These are phyloP conservation scores for Porodaedalea pini DNA, from an alignment of 1,284 basidiomycete species.

Conservation along the genomic window DNA sequence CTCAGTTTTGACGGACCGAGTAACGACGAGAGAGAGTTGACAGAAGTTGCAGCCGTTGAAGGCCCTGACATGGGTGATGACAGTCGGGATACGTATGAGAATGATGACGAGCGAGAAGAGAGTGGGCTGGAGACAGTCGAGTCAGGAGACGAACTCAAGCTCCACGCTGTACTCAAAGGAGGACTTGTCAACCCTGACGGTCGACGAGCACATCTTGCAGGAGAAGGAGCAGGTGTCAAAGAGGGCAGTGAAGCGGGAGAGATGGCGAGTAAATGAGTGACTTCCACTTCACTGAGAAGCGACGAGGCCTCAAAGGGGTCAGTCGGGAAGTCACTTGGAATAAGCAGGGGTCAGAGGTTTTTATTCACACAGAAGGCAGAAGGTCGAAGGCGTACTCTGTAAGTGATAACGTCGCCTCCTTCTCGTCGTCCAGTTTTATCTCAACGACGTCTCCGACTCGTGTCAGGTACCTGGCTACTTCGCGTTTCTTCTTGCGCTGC, in stretches of 20 bases:
- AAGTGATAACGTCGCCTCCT: conserved; percentile 7
- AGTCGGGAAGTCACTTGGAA: conserved; percentile 19
- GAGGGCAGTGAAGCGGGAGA: conserved; percentile 42
- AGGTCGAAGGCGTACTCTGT: conserved; percentile 14
- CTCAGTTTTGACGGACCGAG: conserved; percentile 9
- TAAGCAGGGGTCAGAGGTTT: conserved; percentile 50
- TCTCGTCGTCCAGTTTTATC: conserved; percentile 4
- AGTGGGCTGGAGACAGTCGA: conserved; percentile 11
- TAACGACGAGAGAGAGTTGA: conserved; percentile 6
- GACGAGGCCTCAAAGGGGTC: conserved; percentile 15
- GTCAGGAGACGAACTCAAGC: neutral
- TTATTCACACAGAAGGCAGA: conserved; percentile 25
- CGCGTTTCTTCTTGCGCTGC: conserved; percentile 50
- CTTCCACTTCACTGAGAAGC: conserved; percentile 17
- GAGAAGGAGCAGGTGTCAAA: conserved; percentile 22
- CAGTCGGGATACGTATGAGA: conserved; percentile 7
- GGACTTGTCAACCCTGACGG: neutral
- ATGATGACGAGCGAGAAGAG: conserved; percentile 20
- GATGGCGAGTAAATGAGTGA: conserved; percentile 18
- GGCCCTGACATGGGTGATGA: conserved; percentile 2
- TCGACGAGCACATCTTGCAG: neutral
- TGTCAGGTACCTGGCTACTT: conserved; percentile 48
- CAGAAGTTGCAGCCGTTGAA: conserved; percentile 18
- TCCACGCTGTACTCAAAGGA: neutral
- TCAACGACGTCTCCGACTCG: conserved; percentile 41